phyloP scores from a whole-genome alignment of 352 stramenopile genomes.

The Aphanomyces cochlioides region DNA sequence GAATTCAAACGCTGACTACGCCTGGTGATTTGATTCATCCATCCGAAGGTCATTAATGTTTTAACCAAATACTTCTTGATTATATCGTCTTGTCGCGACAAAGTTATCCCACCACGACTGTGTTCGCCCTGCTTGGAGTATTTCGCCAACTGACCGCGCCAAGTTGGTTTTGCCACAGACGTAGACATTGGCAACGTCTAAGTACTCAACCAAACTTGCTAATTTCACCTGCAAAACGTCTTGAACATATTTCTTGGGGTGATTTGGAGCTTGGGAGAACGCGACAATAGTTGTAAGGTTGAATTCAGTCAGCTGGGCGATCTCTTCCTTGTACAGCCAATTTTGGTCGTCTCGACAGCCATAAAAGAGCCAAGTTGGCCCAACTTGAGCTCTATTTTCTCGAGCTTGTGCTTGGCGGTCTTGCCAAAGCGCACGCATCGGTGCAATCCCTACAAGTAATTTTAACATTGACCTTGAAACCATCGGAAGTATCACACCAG shows the following conservation, averaged over 20 bases:
- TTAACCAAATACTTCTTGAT: constrained; percentile 27
- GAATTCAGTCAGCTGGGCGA: neutral
- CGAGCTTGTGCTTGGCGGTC: neutral
- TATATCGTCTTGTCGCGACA: neutral
- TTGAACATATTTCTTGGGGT: constrained; percentile 18
- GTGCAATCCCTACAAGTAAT: constrained; percentile 18
- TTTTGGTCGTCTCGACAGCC: neutral
- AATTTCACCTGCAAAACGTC: neutral
- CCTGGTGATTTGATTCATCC: neutral
- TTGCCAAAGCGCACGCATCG: constrained; percentile 19
- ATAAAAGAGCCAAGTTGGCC: constrained; percentile 5
- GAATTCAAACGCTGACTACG: constrained; percentile 8
- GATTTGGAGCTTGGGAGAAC: neutral
- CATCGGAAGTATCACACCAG: neutral
- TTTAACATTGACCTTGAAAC: neutral
- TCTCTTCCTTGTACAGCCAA: neutral
- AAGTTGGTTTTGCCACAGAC: constrained; percentile 3
- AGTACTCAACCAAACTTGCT: neutral
- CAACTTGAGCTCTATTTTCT: neutral
- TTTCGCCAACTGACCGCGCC: neutral
- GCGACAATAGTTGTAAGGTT: neutral
- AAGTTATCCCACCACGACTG: neutral
- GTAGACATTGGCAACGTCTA: neutral
- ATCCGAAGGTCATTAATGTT: neutral
- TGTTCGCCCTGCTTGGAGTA: neutral